A percentile compares a stretch with the other conserved stretches of the same genome.
Evolutionary conservation across 2,329 filamentous ascomycete genomes (phyloP).

Genomic region (Cryphonectria japonica): DNA sequence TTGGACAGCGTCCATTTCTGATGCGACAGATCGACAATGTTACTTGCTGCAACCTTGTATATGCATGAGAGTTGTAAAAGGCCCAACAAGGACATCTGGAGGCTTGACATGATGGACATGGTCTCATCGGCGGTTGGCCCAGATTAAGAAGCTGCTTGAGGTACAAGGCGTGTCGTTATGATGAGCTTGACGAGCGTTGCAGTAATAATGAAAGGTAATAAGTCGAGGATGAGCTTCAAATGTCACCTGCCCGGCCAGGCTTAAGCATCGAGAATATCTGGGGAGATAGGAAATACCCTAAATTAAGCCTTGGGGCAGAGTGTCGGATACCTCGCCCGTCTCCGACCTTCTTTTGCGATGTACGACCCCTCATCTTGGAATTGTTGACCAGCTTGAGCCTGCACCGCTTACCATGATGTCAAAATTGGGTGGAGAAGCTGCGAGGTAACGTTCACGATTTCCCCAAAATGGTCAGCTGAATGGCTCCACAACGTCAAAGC

Average conservation of each 20-base stretch:
- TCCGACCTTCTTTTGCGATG: background rate
- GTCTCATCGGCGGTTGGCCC: background rate
- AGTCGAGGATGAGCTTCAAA: too few species aligned
- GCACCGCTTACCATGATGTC: slow-evolving; percentile 6
- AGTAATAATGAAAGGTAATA: background rate
- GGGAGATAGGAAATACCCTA: background rate
- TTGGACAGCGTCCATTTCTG: slow-evolving; percentile 51
- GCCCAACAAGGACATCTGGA: background rate
- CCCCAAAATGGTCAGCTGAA: background rate
- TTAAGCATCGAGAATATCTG: background rate
- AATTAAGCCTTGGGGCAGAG: background rate
- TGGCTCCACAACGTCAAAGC: background rate
- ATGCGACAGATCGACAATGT: slow-evolving; percentile 46
- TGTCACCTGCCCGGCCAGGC: background rate
- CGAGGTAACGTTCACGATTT: background rate
- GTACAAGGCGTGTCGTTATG: background rate
- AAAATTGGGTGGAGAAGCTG: background rate
- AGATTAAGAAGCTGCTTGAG: background rate
- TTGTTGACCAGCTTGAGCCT: background rate
- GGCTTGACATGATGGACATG: background rate
- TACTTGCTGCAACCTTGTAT: slow-evolving; percentile 24
- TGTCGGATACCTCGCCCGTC: background rate
- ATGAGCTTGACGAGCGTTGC: background rate
- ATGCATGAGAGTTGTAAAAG: background rate
- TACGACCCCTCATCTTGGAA: background rate